A percentile compares a stretch with the other conserved stretches of the same genome.
phyloP scores from a whole-genome alignment of 1,139 yeast genomes.

The Tardiomyces blankii region DNA sequence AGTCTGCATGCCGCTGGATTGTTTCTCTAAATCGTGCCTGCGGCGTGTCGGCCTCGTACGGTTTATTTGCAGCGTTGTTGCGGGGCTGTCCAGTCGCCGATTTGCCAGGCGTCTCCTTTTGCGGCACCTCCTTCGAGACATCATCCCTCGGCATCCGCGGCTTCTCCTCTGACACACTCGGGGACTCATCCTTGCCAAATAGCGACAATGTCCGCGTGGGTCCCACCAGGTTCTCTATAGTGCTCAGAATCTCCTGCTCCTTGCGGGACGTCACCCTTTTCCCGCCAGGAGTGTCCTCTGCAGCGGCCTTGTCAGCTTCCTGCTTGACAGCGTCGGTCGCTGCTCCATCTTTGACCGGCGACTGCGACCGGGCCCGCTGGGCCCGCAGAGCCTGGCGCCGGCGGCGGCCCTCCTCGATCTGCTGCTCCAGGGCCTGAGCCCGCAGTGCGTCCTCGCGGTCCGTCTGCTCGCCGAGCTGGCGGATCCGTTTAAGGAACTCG shows the following conservation, averaged over 20 bases:
- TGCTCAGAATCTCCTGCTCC: not conserved
- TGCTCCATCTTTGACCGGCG: not conserved
- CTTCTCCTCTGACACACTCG: too few species aligned
- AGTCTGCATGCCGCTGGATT: not conserved
- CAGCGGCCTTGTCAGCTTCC: not conserved
- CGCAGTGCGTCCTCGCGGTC: constrained; percentile 28
- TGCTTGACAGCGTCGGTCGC: not conserved
- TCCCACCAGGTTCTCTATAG: not conserved
- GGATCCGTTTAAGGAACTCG: constrained; percentile 25
- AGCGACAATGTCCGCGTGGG: not conserved
- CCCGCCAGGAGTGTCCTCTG: not conserved
- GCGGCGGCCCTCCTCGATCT: constrained; percentile 22
- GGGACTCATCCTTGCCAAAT: not conserved
- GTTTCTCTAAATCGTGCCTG: not conserved
- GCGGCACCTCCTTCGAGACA: too few species aligned
- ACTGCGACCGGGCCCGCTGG: not conserved
- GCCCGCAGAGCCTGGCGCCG: constrained; percentile 15
- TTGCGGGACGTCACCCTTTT: not conserved
- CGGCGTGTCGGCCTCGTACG: too few species aligned
- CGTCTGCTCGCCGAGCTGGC: constrained; percentile 26
- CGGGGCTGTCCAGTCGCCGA: too few species aligned
- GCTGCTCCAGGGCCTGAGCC: constrained; percentile 24
- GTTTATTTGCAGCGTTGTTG: too few species aligned
- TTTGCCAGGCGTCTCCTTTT: too few species aligned
- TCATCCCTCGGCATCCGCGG: too few species aligned